Evolutionary conservation across 495 filamentous ascomycete genomes (phyloP).

Genomic region (Aspergillus hancockii): DNA sequence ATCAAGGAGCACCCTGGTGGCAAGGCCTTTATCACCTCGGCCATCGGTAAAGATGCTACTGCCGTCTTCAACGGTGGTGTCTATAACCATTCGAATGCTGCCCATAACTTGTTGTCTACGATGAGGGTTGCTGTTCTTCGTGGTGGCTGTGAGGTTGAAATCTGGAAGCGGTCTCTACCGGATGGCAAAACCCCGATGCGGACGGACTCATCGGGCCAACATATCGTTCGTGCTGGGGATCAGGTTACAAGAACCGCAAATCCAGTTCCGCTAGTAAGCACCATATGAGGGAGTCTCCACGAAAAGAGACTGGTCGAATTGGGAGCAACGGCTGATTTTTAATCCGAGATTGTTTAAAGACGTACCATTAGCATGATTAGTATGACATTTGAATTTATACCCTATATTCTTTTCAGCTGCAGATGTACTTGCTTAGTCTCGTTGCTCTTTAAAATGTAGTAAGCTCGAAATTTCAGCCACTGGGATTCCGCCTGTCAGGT

Average conservation of each 20-base stretch:
- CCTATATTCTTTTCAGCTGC: too few relatives aligned
- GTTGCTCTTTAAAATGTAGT: too few relatives aligned
- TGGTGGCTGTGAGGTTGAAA: neutral
- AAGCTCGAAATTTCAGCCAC: too few relatives aligned
- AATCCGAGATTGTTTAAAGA: too few relatives aligned
- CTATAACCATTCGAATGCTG: neutral
- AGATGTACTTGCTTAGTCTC: too few relatives aligned
- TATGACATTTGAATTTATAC: too few relatives aligned
- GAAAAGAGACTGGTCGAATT: too few relatives aligned
- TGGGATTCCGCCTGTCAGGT: too few relatives aligned
- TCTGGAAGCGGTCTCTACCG: neutral
- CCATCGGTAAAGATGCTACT: neutral
- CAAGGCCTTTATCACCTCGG: neutral
- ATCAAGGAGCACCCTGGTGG: neutral
- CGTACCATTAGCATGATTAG: too few relatives aligned
- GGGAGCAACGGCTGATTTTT: too few relatives aligned
- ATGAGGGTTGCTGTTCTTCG: neutral
- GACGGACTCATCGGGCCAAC: neutral
- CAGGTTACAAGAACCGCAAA: neutral
- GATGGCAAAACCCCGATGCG: neutral
- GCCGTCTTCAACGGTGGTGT: neutral
- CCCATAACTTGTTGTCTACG: neutral
- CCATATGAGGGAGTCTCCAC: too few relatives aligned
- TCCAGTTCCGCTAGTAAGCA: neutral
- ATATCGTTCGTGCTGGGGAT: neutral